A percentile compares a stretch with the other conserved stretches of the same genome.
Evolutionary conservation across 108 stramenopile species (phyloP).

Genomic region (Epithemia pelagica): DNA sequence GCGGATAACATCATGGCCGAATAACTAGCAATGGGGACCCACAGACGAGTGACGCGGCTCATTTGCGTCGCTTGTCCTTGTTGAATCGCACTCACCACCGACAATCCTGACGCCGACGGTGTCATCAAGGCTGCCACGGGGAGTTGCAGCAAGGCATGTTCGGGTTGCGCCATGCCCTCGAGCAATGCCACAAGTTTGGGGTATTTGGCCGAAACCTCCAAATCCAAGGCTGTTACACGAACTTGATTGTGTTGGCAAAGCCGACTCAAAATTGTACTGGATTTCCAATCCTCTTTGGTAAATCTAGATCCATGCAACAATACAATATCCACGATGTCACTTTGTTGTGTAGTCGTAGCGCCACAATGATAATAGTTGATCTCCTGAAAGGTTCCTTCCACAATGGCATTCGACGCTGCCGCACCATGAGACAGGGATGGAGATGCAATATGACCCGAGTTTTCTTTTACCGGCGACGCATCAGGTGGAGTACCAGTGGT

Average conservation of each 20-base stretch:
- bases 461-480: too few relatives aligned
- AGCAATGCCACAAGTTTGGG: slow-evolving; percentile 16
- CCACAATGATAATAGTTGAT: slow-evolving; percentile 7
- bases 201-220: slow-evolving; percentile 40
- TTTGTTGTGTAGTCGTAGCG: neutral
- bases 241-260: slow-evolving; percentile 34
- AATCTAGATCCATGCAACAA: slow-evolving; percentile 68
- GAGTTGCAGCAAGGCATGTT: neutral
- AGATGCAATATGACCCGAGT: too few relatives aligned
- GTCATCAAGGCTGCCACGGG: slow-evolving; percentile 40
- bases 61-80: slow-evolving; percentile 4
- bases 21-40: slow-evolving; percentile 69
- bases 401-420: too few relatives aligned
- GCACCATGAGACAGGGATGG: too few relatives aligned
- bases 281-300: slow-evolving; percentile 76
- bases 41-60: slow-evolving; percentile 26
- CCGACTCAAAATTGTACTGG: slow-evolving; percentile 41
- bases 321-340: slow-evolving; percentile 17
- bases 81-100: slow-evolving; percentile 38
- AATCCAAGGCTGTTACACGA: slow-evolving; percentile 51
- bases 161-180: neutral
- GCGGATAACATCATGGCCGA: slow-evolving; percentile 26
- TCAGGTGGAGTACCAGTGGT: too few relatives aligned
- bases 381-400: neutral
- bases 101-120: slow-evolving; percentile 70